Base-by-base conservation (phyloP, 1,284 basidiomycete genomes). In the Microbotryum violaceum region DNA sequence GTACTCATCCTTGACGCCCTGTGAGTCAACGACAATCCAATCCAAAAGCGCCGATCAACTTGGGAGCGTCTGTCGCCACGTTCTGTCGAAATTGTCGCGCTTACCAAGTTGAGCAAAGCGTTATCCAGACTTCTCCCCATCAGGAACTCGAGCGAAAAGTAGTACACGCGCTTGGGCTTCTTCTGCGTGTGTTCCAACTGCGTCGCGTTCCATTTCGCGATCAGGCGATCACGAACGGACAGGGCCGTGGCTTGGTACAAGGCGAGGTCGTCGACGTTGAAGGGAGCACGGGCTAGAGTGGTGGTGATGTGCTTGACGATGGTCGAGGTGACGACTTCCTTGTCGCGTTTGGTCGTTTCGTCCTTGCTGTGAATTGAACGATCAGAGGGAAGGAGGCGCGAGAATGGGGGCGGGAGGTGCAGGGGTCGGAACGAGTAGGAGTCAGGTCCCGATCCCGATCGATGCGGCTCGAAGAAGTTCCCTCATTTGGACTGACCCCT, bases 251-350 rank as follows among this genome's bases (percentile, higher is more conserved):
- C 70, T 71, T 89, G 86, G 76, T 89, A 91, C 49, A 85, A 85
- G 65, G 88, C 85, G 56, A 72, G 57, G 64, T 65, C 66, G 75
- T 91, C 89, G 57, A 93, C 78, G 74, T 91, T 94, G 80, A 87
- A 87, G 1, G 90, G 83, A 74, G 91, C 89, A 59, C 90, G 85
- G 10, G 89, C 89, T 57, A 96, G 80, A 14, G 88, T 88, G 0
- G 89, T 90, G 70, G 90, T 87, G 55, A 91, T 73, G 73, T 92
- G 88, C 70, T 85, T 82, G 46, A 92, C 87, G 70, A 93, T 58
- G 58, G 60, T 58, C 25, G 57, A 50, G 7, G 50, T 27, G 49
- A 68, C 49, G 18, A 56, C 44, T 12, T 57, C 51, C 8, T 44
- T 9, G 45, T 66, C 64, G 12, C 31, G 42, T 6, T 18, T 49